Base-by-base conservation (phyloP, 2,329 filamentous ascomycete genomes). In the Penicillium sp. region DNA sequence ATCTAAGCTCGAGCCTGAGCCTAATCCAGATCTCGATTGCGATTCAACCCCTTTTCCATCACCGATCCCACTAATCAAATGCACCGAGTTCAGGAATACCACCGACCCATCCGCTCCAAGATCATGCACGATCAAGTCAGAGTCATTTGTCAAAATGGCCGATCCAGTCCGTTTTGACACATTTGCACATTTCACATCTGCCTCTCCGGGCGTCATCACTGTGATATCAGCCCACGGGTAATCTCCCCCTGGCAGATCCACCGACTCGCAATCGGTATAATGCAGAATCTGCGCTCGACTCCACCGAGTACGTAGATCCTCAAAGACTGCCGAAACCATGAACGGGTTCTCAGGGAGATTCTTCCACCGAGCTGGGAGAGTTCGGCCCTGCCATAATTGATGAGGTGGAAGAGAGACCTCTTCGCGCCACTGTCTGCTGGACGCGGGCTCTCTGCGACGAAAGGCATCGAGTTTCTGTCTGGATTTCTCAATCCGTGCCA, bases 81-180 rank as follows among this genome's bases (percentile, higher is more conserved):
- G 74, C 1, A 91, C 66, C 41, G 88, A 84, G 47, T 78, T 75
- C 28, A 95, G 78, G 48, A 91, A 84, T 0, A 83, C 73, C 0
- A 95, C 81, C 1, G 75, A 73, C 0, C 85, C 85, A 1, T 76
- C 54, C 0, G 62, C 42, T 0, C 83, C 84, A 7, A 91, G 75
- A 49, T 88, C 78, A 62, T 90, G 84, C 0, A 91, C 76, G 0
- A 95, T 72, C 7, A 96, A 75, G 62, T 97, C 91, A 0, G 90
- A 94, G 60, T 97, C 91, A n/a, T 82, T 84, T 0, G 89, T 94
- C 5, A 96, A 68, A 27, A 83, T 73, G 11, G 89, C 77, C 1
- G 74, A 72, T 0, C 80, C 81, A 28, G 74, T 62, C 2, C 71
- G 53, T n/a, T 74, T 74, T 5, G 87, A 76, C 45, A 82, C 75